Evolutionary conservation across 495 filamentous ascomycete genomes (phyloP).

Genomic region (Neurospora sp.): DNA sequence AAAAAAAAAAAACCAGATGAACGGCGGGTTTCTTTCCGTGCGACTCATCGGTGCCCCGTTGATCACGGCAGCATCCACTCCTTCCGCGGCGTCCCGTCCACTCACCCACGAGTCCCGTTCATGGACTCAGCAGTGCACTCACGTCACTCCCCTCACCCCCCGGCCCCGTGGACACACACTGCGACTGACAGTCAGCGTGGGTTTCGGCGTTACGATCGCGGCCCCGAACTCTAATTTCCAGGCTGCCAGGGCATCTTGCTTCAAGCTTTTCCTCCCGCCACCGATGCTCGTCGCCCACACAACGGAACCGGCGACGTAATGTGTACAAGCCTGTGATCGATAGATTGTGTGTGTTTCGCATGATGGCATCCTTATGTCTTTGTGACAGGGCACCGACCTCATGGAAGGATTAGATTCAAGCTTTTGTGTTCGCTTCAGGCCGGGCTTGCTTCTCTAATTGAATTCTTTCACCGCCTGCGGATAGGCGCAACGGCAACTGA

Average conservation of each 20-base stretch:
- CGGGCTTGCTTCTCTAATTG: not conserved
- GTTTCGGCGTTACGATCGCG: not conserved
- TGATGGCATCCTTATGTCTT: not conserved
- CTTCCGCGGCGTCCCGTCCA: not conserved
- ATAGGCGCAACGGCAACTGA: not conserved
- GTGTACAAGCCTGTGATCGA: not conserved
- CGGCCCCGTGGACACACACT: not conserved
- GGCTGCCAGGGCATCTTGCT: not conserved
- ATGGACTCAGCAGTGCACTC: not conserved
- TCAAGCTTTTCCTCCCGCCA: not conserved
- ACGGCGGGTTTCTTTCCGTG: not conserved
- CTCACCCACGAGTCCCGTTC: not conserved
- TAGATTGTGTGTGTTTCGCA: not conserved
- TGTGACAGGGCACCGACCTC: not conserved
- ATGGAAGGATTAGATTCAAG: not conserved
- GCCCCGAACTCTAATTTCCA: not conserved
- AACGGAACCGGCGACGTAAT: not conserved
- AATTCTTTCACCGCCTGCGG: not conserved
- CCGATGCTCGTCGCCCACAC: not conserved
- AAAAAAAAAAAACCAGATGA: not conserved
- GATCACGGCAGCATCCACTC: not conserved
- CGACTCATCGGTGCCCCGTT: not conserved
- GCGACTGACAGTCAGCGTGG: not conserved
- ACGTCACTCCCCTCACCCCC: not conserved
- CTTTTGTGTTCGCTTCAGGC: not conserved